Conservation (phyloP, 148 eudicot genomes). For the Drosera capensis region DNA sequence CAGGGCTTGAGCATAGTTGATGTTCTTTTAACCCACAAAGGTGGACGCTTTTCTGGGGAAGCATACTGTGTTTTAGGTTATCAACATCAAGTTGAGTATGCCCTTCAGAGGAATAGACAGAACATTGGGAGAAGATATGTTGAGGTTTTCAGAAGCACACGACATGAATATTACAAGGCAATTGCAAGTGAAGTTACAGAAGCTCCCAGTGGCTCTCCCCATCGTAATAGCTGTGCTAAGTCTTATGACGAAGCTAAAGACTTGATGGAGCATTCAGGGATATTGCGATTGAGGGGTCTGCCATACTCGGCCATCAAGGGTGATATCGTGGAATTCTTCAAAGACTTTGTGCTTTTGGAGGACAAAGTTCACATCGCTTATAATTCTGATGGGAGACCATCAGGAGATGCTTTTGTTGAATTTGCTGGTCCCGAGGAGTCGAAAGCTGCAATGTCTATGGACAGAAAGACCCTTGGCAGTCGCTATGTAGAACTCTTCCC, state of each 20-base stretch:
- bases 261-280: conserved; percentile 56
- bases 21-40: conserved; percentile 61
- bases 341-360: conserved; percentile 45
- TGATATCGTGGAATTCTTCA: conserved; percentile 52
- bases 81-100: conserved; percentile 84
- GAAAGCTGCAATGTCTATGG: conserved; percentile 70
- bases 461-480: conserved; percentile 66
- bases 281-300: conserved; percentile 68
- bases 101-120: conserved; percentile 81
- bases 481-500: conserved; percentile 91
- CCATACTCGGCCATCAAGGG: conserved; percentile 60
- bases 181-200: conserved; percentile 69
- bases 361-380: conserved; percentile 45
- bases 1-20: conserved; percentile 80
- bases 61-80: conserved; percentile 80
- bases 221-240: conserved; percentile 42
- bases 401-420: conserved; percentile 91
- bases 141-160: conserved; percentile 79
- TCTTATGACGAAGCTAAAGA: conserved; percentile 57
- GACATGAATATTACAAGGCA: conserved; percentile 79
- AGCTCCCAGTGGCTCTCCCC: conserved; percentile 54
- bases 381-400: conserved; percentile 57
- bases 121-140: conserved; percentile 91
- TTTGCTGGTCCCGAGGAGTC: conserved; percentile 72
- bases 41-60: conserved; percentile 78